Evolutionary conservation across 163 green algal species (phyloP), one percentile per base, ranked within the genome.

Genomic region (Scenedesmus sp.): DNA sequence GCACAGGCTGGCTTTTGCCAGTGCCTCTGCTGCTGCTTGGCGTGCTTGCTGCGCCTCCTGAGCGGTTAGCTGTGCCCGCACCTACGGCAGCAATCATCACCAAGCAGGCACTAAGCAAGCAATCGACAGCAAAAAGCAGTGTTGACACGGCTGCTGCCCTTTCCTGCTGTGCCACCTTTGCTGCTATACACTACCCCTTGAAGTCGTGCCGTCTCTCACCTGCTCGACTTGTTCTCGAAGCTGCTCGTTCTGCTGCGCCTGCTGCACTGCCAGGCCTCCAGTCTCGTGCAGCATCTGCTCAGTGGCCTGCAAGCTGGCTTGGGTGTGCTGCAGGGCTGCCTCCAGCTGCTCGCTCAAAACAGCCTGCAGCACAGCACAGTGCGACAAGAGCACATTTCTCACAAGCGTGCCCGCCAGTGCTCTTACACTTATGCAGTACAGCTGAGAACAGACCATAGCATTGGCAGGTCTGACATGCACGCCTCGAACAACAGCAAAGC

Each of bases 161-260:
- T 77, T 81, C 9, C 9, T 81, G 73, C 73, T n/a, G 13, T 64
- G 59, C 59, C 59, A 64, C 16, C 15, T 34, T 82, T 82, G 26
- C 26, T 87, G 20, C 15, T 81, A 1, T 64, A 34, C n/a, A 70
- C 0, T 52, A 79, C 46, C 46, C n/a, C 85, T 59, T 57, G 3
- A 85, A 16, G n/a, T 59, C 34, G 34, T 46, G 34, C 34, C 34
- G 34, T 6, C 1, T 3, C 87, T 59, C 4, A 92, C 88, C 88
- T 92, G 60, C 57, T 83, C 23, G 6, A 92, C 59, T 59, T 88
- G 77, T 54, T 59, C 46, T 54, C 59, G 88, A 54, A 84, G 62
- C 64, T 92, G 62, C 64, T 88, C 6, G 55, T 88, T 88, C 18
- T 56, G 57, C 62, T 84, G 26, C 52, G 81, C 88, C 46, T 92